These are phyloP conservation scores for Heritiera fomes DNA, from an alignment of 345 rosid genomes.

Conservation along the genomic window DNA sequence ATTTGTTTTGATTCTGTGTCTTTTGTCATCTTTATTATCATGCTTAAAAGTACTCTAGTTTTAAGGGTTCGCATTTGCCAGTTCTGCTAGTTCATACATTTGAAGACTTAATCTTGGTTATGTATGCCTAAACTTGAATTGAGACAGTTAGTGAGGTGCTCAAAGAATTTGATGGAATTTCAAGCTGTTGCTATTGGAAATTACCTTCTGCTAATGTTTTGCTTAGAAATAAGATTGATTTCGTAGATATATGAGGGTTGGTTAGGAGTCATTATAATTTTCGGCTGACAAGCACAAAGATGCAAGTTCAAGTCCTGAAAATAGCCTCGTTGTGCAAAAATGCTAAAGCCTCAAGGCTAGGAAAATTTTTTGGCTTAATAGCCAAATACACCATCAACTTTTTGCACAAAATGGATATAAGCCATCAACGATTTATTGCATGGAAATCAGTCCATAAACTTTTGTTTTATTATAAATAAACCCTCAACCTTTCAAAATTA, in stretches of 20 bases:
- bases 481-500: too few relatives aligned
- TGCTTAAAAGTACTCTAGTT: background rate
- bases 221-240: conserved; percentile 11
- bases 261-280: background rate
- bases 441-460: too few relatives aligned
- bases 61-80: conserved; percentile 12
- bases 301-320: background rate
- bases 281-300: background rate
- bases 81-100: background rate
- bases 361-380: background rate
- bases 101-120: conserved; percentile 8
- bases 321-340: background rate
- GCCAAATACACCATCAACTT: too few relatives aligned
- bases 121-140: background rate
- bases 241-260: background rate
- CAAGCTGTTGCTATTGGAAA: background rate
- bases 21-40: background rate
- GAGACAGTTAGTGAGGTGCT: background rate
- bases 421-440: too few relatives aligned
- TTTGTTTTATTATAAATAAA: too few relatives aligned
- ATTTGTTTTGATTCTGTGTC: conserved; percentile 4
- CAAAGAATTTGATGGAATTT: background rate
- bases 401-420: too few relatives aligned
- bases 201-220: background rate
- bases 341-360: background rate